Evolutionary conservation across 306 rosid species (phyloP), one percentile per base, ranked within the genome.

Genomic region (Rubus idaeus): DNA sequence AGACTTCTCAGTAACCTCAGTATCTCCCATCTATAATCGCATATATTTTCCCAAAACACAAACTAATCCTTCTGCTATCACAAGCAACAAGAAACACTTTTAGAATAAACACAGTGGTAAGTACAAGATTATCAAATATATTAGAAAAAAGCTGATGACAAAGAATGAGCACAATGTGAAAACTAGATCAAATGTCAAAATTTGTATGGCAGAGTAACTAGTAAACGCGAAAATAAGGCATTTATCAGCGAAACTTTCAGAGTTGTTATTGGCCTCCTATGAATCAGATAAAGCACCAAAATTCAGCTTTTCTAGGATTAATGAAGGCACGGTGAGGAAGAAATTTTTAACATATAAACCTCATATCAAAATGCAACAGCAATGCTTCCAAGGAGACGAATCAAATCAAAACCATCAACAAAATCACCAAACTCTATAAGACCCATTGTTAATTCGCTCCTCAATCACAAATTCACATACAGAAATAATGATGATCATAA

Each of bases 161-260:
- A 6, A 9, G 30, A 41, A 41, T 44, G 12, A 17, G 51, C 51
- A 66, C 21, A 66, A 67, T n/a, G 71, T 44, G 37, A 42, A 37
- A 14, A 62, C 44, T 62, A 2, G 23, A 37, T 14, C 9, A 7
- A 17, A 62, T 14, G 1, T 62, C 10, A 49, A 1, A 45, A 6
- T 6, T 5, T 83, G 84, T 88, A 26, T 42, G 89, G 88, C 7
- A 49, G 77, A 75, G 92, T 90, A 84, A 86, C 92, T 86, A 90
- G 89, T 84, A 89, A 85, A 89, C 82, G 75, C 89, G 20, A 0
- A 79, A 40, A 81, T 58, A 16, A 35, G 86, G 90, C 85, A 78
- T 88, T 90, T 88, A 86, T 88, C 90, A 90, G 89, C 91, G 91
- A 90, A 90, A 82, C 89, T 77, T 75, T 81, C 92, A 81, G 3